Conservation (phyloP, 768 basidiomycete species). For the Tephrocybe sp. region DNA sequence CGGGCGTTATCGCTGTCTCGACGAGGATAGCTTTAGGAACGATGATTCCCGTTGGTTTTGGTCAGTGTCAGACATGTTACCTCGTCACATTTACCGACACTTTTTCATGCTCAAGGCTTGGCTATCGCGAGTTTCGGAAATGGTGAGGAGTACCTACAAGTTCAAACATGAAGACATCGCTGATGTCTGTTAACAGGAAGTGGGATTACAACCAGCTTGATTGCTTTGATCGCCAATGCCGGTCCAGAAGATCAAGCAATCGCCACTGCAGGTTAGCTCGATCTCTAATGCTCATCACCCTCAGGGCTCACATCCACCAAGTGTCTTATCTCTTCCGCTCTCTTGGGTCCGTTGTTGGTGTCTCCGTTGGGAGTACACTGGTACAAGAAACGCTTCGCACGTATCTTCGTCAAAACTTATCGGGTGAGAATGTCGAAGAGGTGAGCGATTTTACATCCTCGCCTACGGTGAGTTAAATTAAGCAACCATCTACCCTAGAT, state of each 20-base stretch:
- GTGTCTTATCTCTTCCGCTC: slow-evolving; percentile 69
- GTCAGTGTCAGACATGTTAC: slow-evolving; percentile 27
- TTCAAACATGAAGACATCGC: not conserved
- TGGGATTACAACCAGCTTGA: slow-evolving; percentile 54
- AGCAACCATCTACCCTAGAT: slow-evolving; percentile 30
- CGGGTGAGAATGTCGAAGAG: slow-evolving; percentile 50
- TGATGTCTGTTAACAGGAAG: slow-evolving; percentile 39
- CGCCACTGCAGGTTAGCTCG: slow-evolving; percentile 52
- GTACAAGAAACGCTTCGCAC: slow-evolving; percentile 49
- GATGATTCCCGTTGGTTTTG: slow-evolving; percentile 35
- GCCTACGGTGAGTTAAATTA: not conserved
- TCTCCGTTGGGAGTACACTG: slow-evolving; percentile 57
- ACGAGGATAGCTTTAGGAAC: slow-evolving; percentile 39
- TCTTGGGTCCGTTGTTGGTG: slow-evolving; percentile 53
- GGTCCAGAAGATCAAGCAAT: slow-evolving; percentile 61
- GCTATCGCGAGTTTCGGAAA: slow-evolving; percentile 37
- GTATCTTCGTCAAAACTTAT: slow-evolving; percentile 38
- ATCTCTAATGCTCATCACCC: not conserved
- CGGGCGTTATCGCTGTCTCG: slow-evolving; percentile 32
- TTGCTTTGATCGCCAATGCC: slow-evolving; percentile 62
- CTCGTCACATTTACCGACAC: not conserved
- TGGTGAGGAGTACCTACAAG: slow-evolving; percentile 23
- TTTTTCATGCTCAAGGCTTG: slow-evolving; percentile 28
- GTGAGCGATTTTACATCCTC: slow-evolving; percentile 27
- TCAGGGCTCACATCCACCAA: slow-evolving; percentile 15